phyloP scores from a whole-genome alignment of 352 stramenopile genomes.

The Phytophthora sansomeana region DNA sequence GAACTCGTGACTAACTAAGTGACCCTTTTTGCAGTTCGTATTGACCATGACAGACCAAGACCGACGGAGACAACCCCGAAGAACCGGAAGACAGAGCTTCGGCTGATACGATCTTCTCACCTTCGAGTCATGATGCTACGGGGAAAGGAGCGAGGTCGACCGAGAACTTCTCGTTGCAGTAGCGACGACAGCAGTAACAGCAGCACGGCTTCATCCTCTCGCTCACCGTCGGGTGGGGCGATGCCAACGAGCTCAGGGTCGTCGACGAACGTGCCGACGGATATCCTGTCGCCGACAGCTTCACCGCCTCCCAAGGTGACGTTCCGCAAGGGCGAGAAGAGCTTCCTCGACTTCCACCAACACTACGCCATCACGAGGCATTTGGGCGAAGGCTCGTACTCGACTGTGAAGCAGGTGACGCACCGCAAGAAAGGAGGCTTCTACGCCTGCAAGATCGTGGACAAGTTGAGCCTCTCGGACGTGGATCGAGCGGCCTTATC shows the following conservation, averaged over 20 bases:
- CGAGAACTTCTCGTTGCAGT: constrained; percentile 12
- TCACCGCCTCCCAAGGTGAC: constrained; percentile 41
- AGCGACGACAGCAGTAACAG: constrained; percentile 28
- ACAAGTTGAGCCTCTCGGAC: constrained; percentile 78
- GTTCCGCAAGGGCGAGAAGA: constrained; percentile 82
- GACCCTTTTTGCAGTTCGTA: background rate
- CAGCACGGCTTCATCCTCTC: constrained; percentile 24
- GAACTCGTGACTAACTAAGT: background rate
- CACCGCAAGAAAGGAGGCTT: constrained; percentile 77
- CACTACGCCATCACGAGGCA: constrained; percentile 83
- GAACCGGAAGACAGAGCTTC: constrained; percentile 32
- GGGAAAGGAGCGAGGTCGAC: constrained; percentile 6
- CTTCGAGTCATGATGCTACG: constrained; percentile 1
- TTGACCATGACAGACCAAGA: constrained; percentile 17
- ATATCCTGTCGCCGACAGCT: constrained; percentile 5
- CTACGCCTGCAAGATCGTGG: constrained; percentile 87
- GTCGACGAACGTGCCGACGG: background rate
- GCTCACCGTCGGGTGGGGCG: constrained; percentile 5
- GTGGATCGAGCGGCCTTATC: constrained; percentile 76
- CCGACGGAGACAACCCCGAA: constrained; percentile 12
- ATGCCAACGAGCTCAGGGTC: constrained; percentile 12
- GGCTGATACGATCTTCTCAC: background rate
- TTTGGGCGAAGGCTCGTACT: constrained; percentile 89
- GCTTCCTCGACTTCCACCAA: constrained; percentile 85
- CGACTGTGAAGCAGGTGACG: constrained; percentile 89